Conservation (phyloP, 331 rosid species). For the Dryas integrifolia region DNA sequence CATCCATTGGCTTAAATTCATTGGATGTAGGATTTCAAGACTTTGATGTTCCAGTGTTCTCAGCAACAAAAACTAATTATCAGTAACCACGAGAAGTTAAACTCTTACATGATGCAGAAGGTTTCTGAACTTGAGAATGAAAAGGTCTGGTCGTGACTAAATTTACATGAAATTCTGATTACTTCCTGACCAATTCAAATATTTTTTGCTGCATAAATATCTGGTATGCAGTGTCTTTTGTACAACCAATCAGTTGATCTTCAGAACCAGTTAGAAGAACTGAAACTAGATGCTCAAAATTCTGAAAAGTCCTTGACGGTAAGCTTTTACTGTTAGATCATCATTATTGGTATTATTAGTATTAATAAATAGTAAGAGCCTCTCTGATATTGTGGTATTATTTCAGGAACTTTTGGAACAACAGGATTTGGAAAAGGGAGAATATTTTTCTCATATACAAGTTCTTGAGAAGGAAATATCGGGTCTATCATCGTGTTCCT, state of each 20-base stretch:
- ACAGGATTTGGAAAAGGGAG: conserved; percentile 53
- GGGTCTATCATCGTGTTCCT: conserved; percentile 56
- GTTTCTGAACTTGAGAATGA: conserved; percentile 59
- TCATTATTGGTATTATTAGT: conserved; percentile 3
- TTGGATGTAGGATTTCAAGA: conserved; percentile 61
- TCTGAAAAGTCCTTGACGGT: conserved; percentile 50
- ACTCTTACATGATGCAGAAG: conserved; percentile 49
- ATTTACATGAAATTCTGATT: conserved; percentile 11
- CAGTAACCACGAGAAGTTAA: conserved; percentile 46
- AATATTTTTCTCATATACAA: conserved; percentile 56
- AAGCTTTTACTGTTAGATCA: conserved; percentile 26
- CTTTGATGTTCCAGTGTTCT: conserved; percentile 36
- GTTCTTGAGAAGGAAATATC: conserved; percentile 65
- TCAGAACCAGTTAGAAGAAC: conserved; percentile 56
- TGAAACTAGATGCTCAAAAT: conserved; percentile 47
- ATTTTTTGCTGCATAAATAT: conserved; percentile 23
- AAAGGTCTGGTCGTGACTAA: conserved; percentile 46
- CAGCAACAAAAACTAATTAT: conserved; percentile 43
- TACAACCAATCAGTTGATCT: conserved; percentile 53
- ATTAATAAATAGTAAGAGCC: conserved; percentile 12
- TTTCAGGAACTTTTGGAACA: conserved; percentile 58
- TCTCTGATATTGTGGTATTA: conserved; percentile 10
- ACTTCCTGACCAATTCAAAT: conserved; percentile 15
- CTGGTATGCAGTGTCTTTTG: conserved; percentile 51
- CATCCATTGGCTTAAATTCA: conserved; percentile 14